Evolutionary conservation across 495 filamentous ascomycete species (phyloP).

Genomic region (Neurospora sp.): DNA sequence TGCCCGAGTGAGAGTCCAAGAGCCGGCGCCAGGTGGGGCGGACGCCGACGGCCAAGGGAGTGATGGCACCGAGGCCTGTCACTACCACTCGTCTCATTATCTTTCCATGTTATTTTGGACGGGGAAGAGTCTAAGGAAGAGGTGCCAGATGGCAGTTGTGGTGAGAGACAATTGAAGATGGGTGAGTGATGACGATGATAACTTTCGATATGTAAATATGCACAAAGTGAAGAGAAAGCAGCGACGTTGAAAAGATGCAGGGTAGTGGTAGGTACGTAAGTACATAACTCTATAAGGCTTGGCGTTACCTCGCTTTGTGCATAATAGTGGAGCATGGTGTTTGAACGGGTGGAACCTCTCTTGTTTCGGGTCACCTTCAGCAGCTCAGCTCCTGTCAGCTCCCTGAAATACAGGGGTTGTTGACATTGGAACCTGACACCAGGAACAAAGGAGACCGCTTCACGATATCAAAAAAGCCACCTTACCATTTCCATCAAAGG

Average conservation of each 20-base stretch:
- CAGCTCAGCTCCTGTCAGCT: background rate
- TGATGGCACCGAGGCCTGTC: conserved; percentile 87
- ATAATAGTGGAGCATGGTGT: background rate
- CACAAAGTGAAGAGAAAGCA: background rate
- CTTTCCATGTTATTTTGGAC: conserved; percentile 8
- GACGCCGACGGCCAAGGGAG: conserved; percentile 77
- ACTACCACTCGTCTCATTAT: conserved; percentile 88
- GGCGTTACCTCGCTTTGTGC: background rate
- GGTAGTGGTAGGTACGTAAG: background rate
- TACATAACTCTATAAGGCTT: background rate
- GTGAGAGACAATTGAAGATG: background rate
- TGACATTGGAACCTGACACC: background rate
- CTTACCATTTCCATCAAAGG: background rate
- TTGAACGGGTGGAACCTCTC: background rate
- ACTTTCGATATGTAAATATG: background rate
- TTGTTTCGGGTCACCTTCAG: background rate
- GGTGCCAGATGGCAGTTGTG: background rate
- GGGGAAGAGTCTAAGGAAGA: background rate
- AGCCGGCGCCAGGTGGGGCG: conserved; percentile 72
- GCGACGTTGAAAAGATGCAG: background rate
- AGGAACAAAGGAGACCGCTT: background rate
- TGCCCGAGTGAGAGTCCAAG: conserved; percentile 66
- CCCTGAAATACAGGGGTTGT: background rate
- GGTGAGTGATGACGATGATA: background rate
- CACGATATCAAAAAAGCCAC: background rate